Percentiles rank a stretch among this genome's conserved stretches.
These are phyloP conservation scores for Spergularia bocconei DNA, from an alignment of 148 eudicot species.

Conservation along the genomic window DNA sequence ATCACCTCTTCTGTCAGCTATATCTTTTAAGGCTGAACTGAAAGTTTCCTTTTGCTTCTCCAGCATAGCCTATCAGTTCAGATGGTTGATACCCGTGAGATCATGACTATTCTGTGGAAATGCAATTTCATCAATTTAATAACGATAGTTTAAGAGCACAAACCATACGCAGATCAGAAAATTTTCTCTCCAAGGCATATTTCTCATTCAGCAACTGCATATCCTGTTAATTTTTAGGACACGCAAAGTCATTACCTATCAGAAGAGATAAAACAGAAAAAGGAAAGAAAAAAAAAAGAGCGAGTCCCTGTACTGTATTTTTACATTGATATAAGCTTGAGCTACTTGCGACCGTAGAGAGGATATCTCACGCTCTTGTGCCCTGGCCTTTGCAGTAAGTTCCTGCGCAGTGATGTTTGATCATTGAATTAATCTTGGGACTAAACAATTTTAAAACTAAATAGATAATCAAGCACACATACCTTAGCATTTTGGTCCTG, in stretches of 20 bases:
- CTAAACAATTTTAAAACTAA: not conserved
- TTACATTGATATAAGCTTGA: conserved; percentile 67
- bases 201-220: conserved; percentile 77
- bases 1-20: conserved; percentile 67
- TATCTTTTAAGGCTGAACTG: conserved; percentile 58
- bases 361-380: conserved; percentile 60
- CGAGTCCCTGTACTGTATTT: conserved; percentile 3
- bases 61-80: conserved; percentile 64
- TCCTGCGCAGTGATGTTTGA: conserved; percentile 43
- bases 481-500: conserved; percentile 58
- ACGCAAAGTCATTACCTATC: conserved; percentile 11
- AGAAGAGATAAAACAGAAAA: conserved; percentile 19
- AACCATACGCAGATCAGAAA: conserved; percentile 83
- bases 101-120: conserved; percentile 1
- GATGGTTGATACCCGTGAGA: conserved; percentile 7
- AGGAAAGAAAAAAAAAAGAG: no score
- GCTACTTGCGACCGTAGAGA: conserved; percentile 58
- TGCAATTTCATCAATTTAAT: conserved; percentile 7
- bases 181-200: conserved; percentile 66
- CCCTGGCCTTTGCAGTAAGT: conserved; percentile 49
- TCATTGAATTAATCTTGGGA: conserved; percentile 3
- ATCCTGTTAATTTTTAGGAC: conserved; percentile 50
- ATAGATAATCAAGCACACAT: conserved; percentile 14
- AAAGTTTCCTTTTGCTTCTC: conserved; percentile 74
- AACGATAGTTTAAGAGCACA: conserved; percentile 25